Evolutionary conservation across 2,329 filamentous ascomycete species (phyloP).

Genomic region (Akanthomyces muscarius): DNA sequence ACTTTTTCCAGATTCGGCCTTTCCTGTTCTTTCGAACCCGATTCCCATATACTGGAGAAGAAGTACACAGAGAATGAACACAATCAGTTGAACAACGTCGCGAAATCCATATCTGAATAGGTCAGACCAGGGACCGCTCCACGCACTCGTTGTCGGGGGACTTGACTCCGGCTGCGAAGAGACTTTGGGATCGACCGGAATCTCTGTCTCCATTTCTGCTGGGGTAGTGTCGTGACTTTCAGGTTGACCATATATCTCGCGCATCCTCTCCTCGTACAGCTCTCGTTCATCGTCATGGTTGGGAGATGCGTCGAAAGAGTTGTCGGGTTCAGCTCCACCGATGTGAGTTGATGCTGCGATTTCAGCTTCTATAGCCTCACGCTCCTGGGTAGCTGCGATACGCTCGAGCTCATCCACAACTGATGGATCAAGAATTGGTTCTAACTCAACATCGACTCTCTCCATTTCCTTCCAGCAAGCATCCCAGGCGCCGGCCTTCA

Average conservation of each 20-base stretch:
- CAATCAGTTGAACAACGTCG: slow-evolving; percentile 5
- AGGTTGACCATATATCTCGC: slow-evolving; percentile 51
- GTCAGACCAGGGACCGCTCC: not conserved
- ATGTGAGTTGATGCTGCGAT: slow-evolving; percentile 23
- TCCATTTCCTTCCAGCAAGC: slow-evolving; percentile 98
- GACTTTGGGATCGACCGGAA: not conserved
- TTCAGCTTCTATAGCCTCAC: slow-evolving; percentile 31
- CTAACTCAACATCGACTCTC: slow-evolving; percentile 89
- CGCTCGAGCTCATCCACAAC: slow-evolving; percentile 58
- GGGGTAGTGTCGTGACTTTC: slow-evolving; percentile 18
- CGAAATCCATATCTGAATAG: slow-evolving; percentile 5
- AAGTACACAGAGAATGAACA: slow-evolving; percentile 10
- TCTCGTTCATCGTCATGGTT: slow-evolving; percentile 33
- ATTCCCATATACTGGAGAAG: slow-evolving; percentile 11
- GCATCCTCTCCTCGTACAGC: slow-evolving; percentile 47
- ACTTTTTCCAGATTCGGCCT: not conserved
- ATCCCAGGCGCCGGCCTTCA: slow-evolving; percentile 86
- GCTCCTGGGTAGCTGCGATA: slow-evolving; percentile 46
- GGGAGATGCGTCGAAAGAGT: slow-evolving; percentile 16
- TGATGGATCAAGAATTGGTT: slow-evolving; percentile 62
- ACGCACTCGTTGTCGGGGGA: not conserved
- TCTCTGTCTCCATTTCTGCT: not conserved
- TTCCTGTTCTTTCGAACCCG: slow-evolving; percentile 1
- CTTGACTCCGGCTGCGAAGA: slow-evolving; percentile 4
- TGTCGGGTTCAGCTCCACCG: slow-evolving; percentile 19